Evolutionary conservation across 768 basidiomycete species (phyloP).

Genomic region (Auricularia sp.): DNA sequence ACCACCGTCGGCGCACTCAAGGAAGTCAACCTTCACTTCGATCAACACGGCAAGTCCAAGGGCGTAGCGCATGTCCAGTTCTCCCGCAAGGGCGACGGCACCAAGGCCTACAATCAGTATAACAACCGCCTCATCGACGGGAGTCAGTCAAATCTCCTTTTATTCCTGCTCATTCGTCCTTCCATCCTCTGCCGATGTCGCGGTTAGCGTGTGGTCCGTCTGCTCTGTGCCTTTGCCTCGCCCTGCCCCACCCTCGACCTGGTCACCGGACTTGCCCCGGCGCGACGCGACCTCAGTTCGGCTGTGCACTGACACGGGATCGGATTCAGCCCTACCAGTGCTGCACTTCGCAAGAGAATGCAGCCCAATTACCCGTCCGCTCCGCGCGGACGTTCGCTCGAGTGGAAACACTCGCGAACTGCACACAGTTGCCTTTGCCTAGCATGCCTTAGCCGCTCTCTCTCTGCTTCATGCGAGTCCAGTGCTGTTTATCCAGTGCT

Average conservation of each 20-base stretch:
- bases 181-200: slow-evolving; percentile 16
- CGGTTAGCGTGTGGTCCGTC: slow-evolving; percentile 22
- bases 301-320: too few relatives aligned
- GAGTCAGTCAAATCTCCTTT: slow-evolving; percentile 80
- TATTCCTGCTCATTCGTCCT: slow-evolving; percentile 24
- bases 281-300: too few relatives aligned
- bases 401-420: neutral
- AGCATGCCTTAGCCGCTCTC: too few relatives aligned
- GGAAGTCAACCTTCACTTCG: slow-evolving; percentile 78
- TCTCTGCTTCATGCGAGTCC: too few relatives aligned
- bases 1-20: slow-evolving; percentile 81
- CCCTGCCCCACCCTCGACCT: slow-evolving; percentile 19
- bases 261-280: too few relatives aligned
- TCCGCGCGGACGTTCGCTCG: too few relatives aligned
- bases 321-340: too few relatives aligned
- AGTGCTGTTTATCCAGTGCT: too few relatives aligned
- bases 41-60: slow-evolving; percentile 77
- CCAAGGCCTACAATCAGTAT: slow-evolving; percentile 87
- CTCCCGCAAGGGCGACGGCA: slow-evolving; percentile 76
- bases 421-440: neutral
- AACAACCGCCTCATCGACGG: slow-evolving; percentile 99
- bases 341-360: too few relatives aligned
- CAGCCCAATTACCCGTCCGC: too few relatives aligned
- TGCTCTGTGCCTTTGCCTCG: slow-evolving; percentile 31
- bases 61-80: slow-evolving; percentile 85